Evolutionary conservation across 2,329 filamentous ascomycete species (phyloP), one percentile per base, ranked within the genome.

Genomic region (Penicillium sp.): DNA sequence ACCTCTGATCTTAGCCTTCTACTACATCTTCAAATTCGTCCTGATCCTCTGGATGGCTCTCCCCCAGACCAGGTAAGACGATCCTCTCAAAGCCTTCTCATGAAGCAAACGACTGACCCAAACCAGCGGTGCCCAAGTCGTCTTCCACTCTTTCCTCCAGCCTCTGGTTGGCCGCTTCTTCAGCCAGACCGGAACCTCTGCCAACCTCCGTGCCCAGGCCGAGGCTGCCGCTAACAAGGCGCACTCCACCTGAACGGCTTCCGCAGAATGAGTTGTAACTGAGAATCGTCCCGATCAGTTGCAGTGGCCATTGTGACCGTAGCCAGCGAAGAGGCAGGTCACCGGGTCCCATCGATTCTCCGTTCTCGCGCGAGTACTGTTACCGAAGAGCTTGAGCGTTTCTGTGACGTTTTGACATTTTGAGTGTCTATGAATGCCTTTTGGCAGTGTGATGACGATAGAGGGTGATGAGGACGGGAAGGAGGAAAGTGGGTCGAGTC

Each of bases 11-110:
- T 64, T 60, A 83, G 81, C 95, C 77, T 99, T 99, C 85, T 99
- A 99, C 90, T 99, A 92, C 83, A 94, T 93, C 78, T 98, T 99
- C 91, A 99, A 99, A 88, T 97, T 99, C 78, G 84, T 96, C 77
- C 91, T 98, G 79, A 86, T 98, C 74, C 89, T 99, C 79, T 99
- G 95, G 95, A 93, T 99, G 83, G 89, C 94, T 72, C 92, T 99
- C 75, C 95, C 95, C 79, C 87, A 91, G 80, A 97, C 96, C 85
- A 85, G 85, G 94, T 97, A 89, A 78, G 90, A 83, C 5, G 1
- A 33, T 2, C 10, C 35, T 24, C 28, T 35, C 7, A 28, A 4
- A 1, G 8, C 35, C 19, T 12, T 2, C 26, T 28, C 3, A 3
- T 19, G 15, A 35, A 42, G 37, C 37, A 33, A 19, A 19, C 15